Conservation (phyloP, 2,329 filamentous ascomycete genomes). For the Plenodomus tracheiphilus region DNA sequence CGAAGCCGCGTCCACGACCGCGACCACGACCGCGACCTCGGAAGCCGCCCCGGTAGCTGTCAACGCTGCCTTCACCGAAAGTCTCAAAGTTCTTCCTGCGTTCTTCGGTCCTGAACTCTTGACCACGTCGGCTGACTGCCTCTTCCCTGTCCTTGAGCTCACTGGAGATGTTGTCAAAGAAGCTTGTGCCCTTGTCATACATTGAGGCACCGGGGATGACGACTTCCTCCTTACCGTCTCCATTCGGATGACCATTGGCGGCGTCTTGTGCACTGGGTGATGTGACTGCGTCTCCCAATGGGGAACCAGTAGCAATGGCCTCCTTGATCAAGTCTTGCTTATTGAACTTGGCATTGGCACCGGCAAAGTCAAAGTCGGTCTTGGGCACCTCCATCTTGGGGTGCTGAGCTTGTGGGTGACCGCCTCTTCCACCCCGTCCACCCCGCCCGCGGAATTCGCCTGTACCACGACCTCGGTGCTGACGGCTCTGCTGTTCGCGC, state of each 20-base stretch:
- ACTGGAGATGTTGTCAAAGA: conserved; percentile 98
- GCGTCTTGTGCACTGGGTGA: conserved; percentile 36
- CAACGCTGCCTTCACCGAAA: conserved; percentile 94
- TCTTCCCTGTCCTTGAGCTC: conserved; percentile 88
- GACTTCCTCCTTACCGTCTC: conserved; percentile 49
- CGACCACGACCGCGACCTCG: conserved; percentile 79
- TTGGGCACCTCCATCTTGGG: conserved; percentile 84
- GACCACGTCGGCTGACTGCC: conserved; percentile 65
- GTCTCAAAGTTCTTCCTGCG: conserved; percentile 97
- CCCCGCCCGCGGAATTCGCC: conserved; percentile 50
- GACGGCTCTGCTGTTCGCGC: conserved; percentile 64
- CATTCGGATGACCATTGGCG: conserved; percentile 44
- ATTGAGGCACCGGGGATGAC: conserved; percentile 52
- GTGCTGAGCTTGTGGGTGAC: conserved; percentile 32
- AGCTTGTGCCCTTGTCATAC: conserved; percentile 88
- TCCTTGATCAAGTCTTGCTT: conserved; percentile 87
- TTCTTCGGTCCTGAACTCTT: conserved; percentile 89
- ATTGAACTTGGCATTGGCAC: conserved; percentile 85
- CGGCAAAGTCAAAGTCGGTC: conserved; percentile 90
- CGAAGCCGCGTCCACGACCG: conserved; percentile 61
- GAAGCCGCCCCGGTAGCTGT: conserved; percentile 76
- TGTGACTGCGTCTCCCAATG: conserved; percentile 54
- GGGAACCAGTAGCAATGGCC: conserved; percentile 77
- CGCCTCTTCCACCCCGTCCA: conserved; percentile 52
- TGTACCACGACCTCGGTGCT: conserved; percentile 52